Evolutionary conservation across 805 yeast genomes (phyloP).

Genomic region (Blastobotrys attinorum): DNA sequence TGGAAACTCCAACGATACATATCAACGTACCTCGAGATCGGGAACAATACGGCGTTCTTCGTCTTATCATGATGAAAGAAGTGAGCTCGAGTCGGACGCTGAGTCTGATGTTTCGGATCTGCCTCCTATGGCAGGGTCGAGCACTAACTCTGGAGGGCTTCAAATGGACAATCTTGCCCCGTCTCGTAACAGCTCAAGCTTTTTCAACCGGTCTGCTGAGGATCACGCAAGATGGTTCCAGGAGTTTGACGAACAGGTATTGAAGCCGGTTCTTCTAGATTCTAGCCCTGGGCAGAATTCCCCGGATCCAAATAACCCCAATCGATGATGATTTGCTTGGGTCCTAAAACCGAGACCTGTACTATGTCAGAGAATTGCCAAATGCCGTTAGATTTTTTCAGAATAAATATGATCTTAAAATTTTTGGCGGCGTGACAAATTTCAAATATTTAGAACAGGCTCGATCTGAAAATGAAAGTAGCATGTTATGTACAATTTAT

Average conservation of each 20-base stretch:
- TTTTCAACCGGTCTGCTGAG: slow-evolving; percentile 36
- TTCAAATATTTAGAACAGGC: no score
- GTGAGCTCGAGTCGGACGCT: slow-evolving; percentile 27
- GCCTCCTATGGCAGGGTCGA: slow-evolving; percentile 27
- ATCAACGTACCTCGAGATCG: slow-evolving; percentile 2
- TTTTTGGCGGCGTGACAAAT: no score
- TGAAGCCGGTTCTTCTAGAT: slow-evolving; percentile 86
- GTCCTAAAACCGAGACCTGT: no score
- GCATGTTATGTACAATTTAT: no score
- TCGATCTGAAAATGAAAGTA: no score
- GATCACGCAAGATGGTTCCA: slow-evolving; percentile 89
- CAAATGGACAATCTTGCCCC: no score
- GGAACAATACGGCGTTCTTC: slow-evolving; percentile 10
- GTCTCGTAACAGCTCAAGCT: no score
- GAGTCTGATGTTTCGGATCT: slow-evolving; percentile 29
- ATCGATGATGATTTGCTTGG: no score
- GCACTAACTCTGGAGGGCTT: slow-evolving; percentile 17
- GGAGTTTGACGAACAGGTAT: slow-evolving; percentile 84
- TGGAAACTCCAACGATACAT: background rate
- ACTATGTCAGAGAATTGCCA: no score
- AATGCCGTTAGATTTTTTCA: no score
- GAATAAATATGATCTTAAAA: no score
- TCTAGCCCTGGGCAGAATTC: slow-evolving; percentile 16
- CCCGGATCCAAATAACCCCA: no score
- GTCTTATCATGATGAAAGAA: slow-evolving; percentile 15